A percentile compares a stretch with the other conserved stretches of the same genome.
Conservation (phyloP, 805 yeast genomes). For the Metschnikowia lunata region DNA sequence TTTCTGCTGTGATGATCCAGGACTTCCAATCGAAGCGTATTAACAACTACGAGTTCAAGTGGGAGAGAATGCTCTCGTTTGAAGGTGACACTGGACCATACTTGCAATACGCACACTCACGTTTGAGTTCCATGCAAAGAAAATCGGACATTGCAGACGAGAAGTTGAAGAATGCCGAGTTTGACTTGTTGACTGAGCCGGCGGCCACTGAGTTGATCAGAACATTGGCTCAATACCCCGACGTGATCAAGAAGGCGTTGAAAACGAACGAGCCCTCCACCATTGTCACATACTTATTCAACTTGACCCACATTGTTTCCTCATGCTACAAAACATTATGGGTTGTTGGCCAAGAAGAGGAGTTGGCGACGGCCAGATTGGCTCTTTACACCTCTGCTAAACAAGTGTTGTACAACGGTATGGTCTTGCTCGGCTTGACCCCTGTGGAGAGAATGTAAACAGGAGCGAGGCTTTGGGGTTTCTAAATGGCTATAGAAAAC, state of each 20-base stretch:
- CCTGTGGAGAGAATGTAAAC: slow-evolving; percentile 97
- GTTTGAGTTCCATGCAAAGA: slow-evolving; percentile 91
- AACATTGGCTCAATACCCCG: slow-evolving; percentile 85
- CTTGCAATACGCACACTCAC: slow-evolving; percentile 96
- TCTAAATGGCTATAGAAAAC: too few relatives aligned
- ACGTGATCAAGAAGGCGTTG: slow-evolving; percentile 74
- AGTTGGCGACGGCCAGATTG: slow-evolving; percentile 82
- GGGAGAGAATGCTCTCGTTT: slow-evolving; percentile 97
- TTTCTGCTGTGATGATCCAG: slow-evolving; percentile 97
- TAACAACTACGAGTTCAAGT: slow-evolving; percentile 92
- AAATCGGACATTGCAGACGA: slow-evolving; percentile 51
- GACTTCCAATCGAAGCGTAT: slow-evolving; percentile 97
- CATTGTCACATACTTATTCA: slow-evolving; percentile 88
- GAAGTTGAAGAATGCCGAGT: slow-evolving; percentile 48
- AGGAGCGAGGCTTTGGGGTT: background rate
- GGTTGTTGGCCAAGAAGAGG: slow-evolving; percentile 93
- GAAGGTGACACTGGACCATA: slow-evolving; percentile 99
- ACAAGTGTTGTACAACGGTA: slow-evolving; percentile 85
- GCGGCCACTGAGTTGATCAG: slow-evolving; percentile 70
- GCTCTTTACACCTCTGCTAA: slow-evolving; percentile 88
- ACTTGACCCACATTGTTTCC: slow-evolving; percentile 87
- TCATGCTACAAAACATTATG: slow-evolving; percentile 94
- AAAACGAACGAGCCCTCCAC: slow-evolving; percentile 91
- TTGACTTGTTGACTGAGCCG: slow-evolving; percentile 61
- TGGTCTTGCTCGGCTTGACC: slow-evolving; percentile 83